A percentile compares a stretch with the other conserved stretches of the same genome.
These are phyloP conservation scores for Diaporthe sp. DNA, from an alignment of 2,329 filamentous ascomycete genomes.

Conservation along the genomic window DNA sequence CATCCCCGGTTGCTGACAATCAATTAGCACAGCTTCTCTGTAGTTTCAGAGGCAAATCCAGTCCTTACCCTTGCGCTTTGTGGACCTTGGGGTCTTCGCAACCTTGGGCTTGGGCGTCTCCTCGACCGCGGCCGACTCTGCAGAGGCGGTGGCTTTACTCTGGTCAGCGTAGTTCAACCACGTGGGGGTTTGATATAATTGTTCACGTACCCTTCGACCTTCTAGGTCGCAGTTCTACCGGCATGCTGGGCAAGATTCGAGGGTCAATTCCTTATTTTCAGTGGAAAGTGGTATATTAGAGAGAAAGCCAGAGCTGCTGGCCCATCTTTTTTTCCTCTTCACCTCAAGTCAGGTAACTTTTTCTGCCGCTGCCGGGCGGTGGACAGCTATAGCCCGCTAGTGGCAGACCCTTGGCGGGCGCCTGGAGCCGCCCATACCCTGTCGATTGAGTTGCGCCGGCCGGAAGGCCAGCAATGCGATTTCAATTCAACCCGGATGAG, in stretches of 20 bases:
- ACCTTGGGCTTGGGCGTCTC: slow-evolving; percentile 39
- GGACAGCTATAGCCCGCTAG: slow-evolving; percentile 21
- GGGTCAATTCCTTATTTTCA: slow-evolving; percentile 7
- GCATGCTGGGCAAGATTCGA: slow-evolving; percentile 30
- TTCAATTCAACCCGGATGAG: slow-evolving; percentile 38
- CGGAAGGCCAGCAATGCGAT: slow-evolving; percentile 41
- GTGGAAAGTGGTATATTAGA: neutral
- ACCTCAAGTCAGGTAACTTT: slow-evolving; percentile 28
- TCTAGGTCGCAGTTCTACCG: slow-evolving; percentile 41
- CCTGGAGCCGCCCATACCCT: slow-evolving; percentile 26
- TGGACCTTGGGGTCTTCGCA: slow-evolving; percentile 38
- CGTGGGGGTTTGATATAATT: neutral
- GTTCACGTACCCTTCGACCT: slow-evolving; percentile 36
- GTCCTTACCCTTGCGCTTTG: slow-evolving; percentile 41
- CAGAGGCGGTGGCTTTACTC: slow-evolving; percentile 24
- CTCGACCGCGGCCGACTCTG: slow-evolving; percentile 26
- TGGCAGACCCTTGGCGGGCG: slow-evolving; percentile 9
- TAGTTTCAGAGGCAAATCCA: neutral
- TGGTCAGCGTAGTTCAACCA: slow-evolving; percentile 15
- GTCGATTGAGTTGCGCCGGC: slow-evolving; percentile 31
- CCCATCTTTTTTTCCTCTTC: slow-evolving; percentile 27
- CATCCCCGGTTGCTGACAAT: slow-evolving; percentile 38
- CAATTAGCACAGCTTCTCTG: neutral
- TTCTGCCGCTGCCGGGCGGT: slow-evolving; percentile 35
- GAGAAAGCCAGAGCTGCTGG: neutral